Conservation (phyloP, 805 yeast species). For the Starmerella potacharoeniae region DNA sequence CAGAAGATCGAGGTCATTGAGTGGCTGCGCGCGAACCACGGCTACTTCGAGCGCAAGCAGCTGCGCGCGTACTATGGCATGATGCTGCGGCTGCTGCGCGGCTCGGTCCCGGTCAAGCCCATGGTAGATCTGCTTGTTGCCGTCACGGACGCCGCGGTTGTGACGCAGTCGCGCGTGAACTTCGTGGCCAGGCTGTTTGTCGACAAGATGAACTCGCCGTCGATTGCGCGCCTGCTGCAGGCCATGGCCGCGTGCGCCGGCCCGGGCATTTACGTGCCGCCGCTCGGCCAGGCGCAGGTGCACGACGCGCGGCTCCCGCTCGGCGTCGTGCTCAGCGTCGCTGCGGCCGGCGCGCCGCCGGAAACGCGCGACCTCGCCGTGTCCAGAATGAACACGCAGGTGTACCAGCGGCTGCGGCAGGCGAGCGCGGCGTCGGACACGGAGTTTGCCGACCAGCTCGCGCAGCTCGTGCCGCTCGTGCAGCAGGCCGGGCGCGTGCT, state of each 20-base stretch:
- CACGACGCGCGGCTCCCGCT: slow-evolving; percentile 4
- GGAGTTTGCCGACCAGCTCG: slow-evolving; percentile 10
- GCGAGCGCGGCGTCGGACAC: not conserved
- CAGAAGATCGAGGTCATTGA: slow-evolving; percentile 9
- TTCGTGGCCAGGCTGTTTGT: slow-evolving; percentile 5
- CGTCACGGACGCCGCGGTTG: slow-evolving; percentile 6
- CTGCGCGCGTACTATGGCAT: slow-evolving; percentile 12
- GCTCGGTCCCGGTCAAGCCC: slow-evolving; percentile 9
- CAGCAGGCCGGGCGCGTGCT: slow-evolving; percentile 11
- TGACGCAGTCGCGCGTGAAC: slow-evolving; percentile 17
- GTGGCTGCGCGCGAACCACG: slow-evolving; percentile 12
- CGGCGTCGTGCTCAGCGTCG: not conserved
- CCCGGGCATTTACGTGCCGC: slow-evolving; percentile 12
- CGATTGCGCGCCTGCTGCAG: slow-evolving; percentile 14
- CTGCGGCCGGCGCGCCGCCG: not conserved
- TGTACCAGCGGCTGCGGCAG: not conserved
- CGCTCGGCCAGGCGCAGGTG: slow-evolving; percentile 10
- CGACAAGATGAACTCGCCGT: slow-evolving; percentile 9
- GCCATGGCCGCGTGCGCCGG: slow-evolving; percentile 2
- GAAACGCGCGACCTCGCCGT: slow-evolving; percentile 3
- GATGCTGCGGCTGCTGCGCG: slow-evolving; percentile 10
- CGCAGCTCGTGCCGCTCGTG: slow-evolving; percentile 12
- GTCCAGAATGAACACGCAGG: not conserved
- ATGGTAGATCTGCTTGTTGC: slow-evolving; percentile 7
- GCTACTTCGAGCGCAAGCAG: slow-evolving; percentile 1